A percentile compares a stretch with the other conserved stretches of the same genome.
Evolutionary conservation across 352 stramenopile genomes (phyloP).

Genomic region (Pythium grandisporangium): DNA sequence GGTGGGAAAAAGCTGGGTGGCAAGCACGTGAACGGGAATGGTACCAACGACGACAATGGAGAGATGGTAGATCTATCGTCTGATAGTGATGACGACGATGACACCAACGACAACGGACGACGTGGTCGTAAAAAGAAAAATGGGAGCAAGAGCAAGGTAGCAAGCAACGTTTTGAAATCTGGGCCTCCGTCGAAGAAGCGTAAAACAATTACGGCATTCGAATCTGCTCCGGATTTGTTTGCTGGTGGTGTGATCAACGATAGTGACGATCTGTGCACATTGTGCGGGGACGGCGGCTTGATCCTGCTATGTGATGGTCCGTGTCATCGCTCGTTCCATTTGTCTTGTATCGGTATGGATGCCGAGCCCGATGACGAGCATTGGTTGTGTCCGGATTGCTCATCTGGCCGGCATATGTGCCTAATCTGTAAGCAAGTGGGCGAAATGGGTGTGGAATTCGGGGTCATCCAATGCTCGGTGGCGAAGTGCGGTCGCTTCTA

Average conservation of each 20-base stretch:
- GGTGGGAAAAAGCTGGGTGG: too few species aligned
- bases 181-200: constrained; percentile 18
- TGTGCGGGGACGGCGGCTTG: constrained; percentile 87
- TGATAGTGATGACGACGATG: constrained; percentile 27
- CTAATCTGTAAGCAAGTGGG: constrained; percentile 88
- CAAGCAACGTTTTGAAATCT: constrained; percentile 1
- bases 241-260: constrained; percentile 64
- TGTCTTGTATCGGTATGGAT: constrained; percentile 87
- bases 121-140: constrained; percentile 22
- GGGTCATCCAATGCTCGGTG: constrained; percentile 87
- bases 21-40: neutral
- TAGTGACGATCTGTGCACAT: constrained; percentile 86
- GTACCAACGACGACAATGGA: constrained; percentile 26
- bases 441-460: constrained; percentile 84
- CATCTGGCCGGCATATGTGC: constrained; percentile 86
- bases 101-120: constrained; percentile 9
- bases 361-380: constrained; percentile 73
- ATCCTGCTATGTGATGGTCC: constrained; percentile 89
- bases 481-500: constrained; percentile 91
- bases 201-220: constrained; percentile 6
- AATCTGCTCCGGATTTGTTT: constrained; percentile 17
- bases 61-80: constrained; percentile 20
- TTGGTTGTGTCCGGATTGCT: constrained; percentile 89
- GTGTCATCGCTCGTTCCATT: constrained; percentile 90
- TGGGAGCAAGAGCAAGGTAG: constrained; percentile 22